A percentile compares a stretch with the other conserved stretches of the same genome.
These are phyloP conservation scores for Plasmodium ovale DNA, from an alignment of 169 alveolate genomes.

Conservation along the genomic window DNA sequence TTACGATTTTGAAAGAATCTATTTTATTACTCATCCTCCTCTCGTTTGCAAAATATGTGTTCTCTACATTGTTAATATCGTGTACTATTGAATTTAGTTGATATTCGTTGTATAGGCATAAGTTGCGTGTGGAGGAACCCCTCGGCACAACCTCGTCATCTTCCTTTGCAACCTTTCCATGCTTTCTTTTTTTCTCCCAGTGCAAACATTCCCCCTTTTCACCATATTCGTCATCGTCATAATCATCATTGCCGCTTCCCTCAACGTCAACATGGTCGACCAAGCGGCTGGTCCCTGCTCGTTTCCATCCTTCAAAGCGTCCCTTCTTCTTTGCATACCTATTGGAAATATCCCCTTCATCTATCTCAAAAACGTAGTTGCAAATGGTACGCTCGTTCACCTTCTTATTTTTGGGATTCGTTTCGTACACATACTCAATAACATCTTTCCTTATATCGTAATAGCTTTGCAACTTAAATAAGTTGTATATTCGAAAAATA, in stretches of 20 bases:
- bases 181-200: conserved; percentile 27
- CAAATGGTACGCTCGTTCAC: conserved; percentile 51
- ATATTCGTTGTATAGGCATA: conserved; percentile 37
- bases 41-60: conserved; percentile 72
- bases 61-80: conserved; percentile 58
- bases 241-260: neutral
- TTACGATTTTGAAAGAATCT: conserved; percentile 39
- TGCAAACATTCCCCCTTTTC: neutral
- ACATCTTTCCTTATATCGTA: conserved; percentile 91
- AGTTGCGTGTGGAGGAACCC: neutral
- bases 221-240: neutral
- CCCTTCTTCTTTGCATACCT: too few species aligned
- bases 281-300: too few species aligned
- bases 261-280: too few species aligned
- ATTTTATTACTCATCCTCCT: conserved; percentile 74
- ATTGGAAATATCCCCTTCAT: neutral
- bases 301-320: too few species aligned
- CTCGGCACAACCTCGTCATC: neutral
- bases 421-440: conserved; percentile 87
- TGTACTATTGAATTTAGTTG: conserved; percentile 57
- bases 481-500: conserved; percentile 90
- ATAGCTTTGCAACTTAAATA: conserved; percentile 91
- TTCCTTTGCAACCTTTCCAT: neutral
- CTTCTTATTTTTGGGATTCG: conserved; percentile 80
- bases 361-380: conserved; percentile 65